Base-by-base conservation (phyloP, 192 early-diverging fungal species). In the Linnemannia schmuckeri region DNA sequence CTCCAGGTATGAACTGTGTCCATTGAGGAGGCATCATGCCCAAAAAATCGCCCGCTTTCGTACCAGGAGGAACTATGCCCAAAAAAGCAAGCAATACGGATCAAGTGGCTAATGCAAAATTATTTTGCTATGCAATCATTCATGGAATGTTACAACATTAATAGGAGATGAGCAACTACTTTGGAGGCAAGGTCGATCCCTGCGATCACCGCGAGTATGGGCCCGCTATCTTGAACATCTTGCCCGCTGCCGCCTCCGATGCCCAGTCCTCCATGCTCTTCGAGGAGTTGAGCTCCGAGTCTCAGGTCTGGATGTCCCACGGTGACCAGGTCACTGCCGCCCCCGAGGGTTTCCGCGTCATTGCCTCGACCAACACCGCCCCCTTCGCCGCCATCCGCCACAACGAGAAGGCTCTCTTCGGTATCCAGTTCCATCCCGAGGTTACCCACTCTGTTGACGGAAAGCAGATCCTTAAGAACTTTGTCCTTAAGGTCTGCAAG, bases 341-440 rank as follows among this genome's bases (percentile, higher is more conserved):
- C 33, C 97, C 98, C 13, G 82, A 88, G 35, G 96, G 94, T 72
- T 99, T 99, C 93, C 90, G 86, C 37, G 91, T 96, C 54, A 95
- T 97, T 83, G 97, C 97, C 55, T 91, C 92, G 72, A 99, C 98
- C 68, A 81, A 87, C 61, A 98, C 97, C 69, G 95, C 97, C 74
- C 97, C 94, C 52, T 98, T 95, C 82, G 96, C 96, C 30, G 98
- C 97, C 52, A 93, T 99, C 76, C 95, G 94, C 75, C 95, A 97
- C 79, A 91, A 91, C 44, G 90, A 94, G 75, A 95, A 94, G 88
- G 90, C 92, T 17, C 95, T 97, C 81, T 99, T 95, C 89, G 98
- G 97, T 49, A 96, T 99, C 77, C 98, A 99, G 93, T 98, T 99
- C 95, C 98, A 99, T 91, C 98, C 98, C 57, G 98, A 99, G 88